Conservation (phyloP, 2,329 filamentous ascomycete genomes). For the Hymenoscyphus linearis region DNA sequence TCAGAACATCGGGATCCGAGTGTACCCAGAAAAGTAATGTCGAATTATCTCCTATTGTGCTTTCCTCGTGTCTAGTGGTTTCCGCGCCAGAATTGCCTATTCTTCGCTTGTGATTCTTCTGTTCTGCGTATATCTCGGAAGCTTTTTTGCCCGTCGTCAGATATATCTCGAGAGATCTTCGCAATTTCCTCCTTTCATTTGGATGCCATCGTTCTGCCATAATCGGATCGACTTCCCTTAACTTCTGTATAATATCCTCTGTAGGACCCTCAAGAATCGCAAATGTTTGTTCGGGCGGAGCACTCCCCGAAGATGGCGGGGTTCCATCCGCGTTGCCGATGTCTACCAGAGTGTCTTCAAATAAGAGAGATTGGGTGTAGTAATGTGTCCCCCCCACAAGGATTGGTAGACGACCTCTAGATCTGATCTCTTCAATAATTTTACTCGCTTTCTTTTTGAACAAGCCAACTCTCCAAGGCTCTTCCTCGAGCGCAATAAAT, state of each 20-base stretch:
- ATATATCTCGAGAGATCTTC: conserved; percentile 83
- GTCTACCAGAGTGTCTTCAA: conserved; percentile 63
- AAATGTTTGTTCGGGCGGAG: conserved; percentile 43
- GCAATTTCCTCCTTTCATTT: conserved; percentile 85
- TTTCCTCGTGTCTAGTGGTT: not conserved
- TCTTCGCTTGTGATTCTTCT: conserved; percentile 45
- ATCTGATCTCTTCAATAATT: conserved; percentile 71
- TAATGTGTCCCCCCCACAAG: conserved; percentile 94
- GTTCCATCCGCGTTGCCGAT: conserved; percentile 24
- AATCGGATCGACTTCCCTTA: conserved; percentile 75
- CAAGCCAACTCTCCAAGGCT: conserved; percentile 75
- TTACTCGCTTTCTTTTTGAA: conserved; percentile 67
- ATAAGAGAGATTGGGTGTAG: conserved; percentile 85
- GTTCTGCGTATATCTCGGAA: conserved; percentile 82
- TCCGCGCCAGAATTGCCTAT: conserved; percentile 20
- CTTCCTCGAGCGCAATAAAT: conserved; percentile 67
- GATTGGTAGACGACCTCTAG: conserved; percentile 76
- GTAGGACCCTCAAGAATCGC: conserved; percentile 69
- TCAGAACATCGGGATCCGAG: conserved; percentile 62
- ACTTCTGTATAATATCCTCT: conserved; percentile 64
- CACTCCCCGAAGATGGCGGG: conserved; percentile 26
- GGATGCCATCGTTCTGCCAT: conserved; percentile 95
- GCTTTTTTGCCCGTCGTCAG: conserved; percentile 75
- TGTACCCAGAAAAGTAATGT: conserved; percentile 78
- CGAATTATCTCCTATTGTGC: conserved; percentile 23